Base-by-base conservation (phyloP, 352 stramenopile species). In the Pythium sp. region DNA sequence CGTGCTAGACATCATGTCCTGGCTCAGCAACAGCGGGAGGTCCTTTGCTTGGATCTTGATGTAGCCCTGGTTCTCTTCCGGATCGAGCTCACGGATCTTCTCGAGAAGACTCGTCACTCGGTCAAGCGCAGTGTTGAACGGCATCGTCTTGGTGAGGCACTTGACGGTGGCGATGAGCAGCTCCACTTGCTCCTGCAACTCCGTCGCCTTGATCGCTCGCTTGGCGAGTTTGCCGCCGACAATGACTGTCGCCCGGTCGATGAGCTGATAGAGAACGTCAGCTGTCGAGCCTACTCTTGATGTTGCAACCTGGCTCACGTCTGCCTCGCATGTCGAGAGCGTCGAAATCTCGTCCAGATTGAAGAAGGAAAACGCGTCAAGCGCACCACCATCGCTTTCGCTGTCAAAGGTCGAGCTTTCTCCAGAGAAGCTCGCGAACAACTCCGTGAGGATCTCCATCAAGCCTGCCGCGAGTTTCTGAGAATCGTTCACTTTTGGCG, bases 281-380 rank as follows among this genome's bases (percentile, higher is more conserved):
- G 76, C 65, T 0, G 78, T 91, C 9, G 77, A 71, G 15, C 77
- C 82, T 24, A 79, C 76, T 6, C 56, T 28, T 0, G 80, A 79
- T 5, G 74, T 62, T 5, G 28, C 43, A 43, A 86, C 79, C 15
- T 68, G 56, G 28, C 34, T 57, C 62, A 83, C 74, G 15, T 82
- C 68, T 2, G 63, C 51, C 32, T 89, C 82, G 15, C 67, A 78
- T 2, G 55, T 62, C 36, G 74, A 28, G 28, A 59, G 73, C 2
- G 78, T 38, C 1, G 54, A 60, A 41, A 87, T 76, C 11, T 51
- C 41, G 14, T 74, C 70, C 49, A 89, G 57, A 34, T 91, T 70
- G 71, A 83, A 91, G 65, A 91, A 87, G 47, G 74, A 70, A 57
- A 89, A 91, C 26, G 76, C 78, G 8, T 75, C 62, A 1, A 91